Evolutionary conservation across 805 yeast genomes (phyloP).

Genomic region (Torulaspora gathmanii): DNA sequence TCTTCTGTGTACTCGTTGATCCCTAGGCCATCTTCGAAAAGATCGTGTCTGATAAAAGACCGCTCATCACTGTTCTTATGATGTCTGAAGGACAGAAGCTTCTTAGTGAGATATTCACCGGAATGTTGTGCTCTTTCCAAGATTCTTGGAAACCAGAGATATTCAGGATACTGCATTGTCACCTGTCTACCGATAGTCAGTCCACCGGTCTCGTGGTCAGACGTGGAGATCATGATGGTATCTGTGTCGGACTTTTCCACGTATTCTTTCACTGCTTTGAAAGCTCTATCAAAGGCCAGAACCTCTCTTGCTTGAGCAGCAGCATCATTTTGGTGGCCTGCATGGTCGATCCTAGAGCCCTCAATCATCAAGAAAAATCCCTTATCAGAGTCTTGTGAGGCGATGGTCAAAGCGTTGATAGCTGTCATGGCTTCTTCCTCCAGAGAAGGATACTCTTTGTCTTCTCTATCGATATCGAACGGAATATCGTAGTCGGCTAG

Average conservation of each 20-base stretch:
- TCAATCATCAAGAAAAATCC: conserved; percentile 86
- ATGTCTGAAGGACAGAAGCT: conserved; percentile 39
- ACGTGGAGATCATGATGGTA: conserved; percentile 73
- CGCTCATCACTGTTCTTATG: conserved; percentile 28
- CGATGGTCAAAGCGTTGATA: conserved; percentile 57
- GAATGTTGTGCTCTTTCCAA: conserved; percentile 67
- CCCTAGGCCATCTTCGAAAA: conserved; percentile 64
- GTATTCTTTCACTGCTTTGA: conserved; percentile 65
- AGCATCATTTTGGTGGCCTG: conserved; percentile 91
- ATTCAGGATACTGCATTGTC: conserved; percentile 67
- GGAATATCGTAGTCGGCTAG: conserved; percentile 78
- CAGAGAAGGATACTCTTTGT: conserved; percentile 61
- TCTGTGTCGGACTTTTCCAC: conserved; percentile 66
- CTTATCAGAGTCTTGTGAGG: conserved; percentile 65
- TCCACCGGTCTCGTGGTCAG: conserved; percentile 97
- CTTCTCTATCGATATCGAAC: conserved; percentile 72
- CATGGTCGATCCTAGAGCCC: conserved; percentile 93
- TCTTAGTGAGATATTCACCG: conserved; percentile 59
- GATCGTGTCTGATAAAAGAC: conserved; percentile 47
- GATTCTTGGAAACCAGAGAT: conserved; percentile 80
- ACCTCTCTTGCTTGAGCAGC: conserved; percentile 92
- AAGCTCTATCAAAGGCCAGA: conserved; percentile 79
- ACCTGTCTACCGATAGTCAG: conserved; percentile 81
- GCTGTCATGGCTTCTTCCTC: conserved; percentile 78
- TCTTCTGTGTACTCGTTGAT: conserved; percentile 49